Evolutionary conservation across 306 rosid genomes (phyloP), one percentile per base, ranked within the genome.

Genomic region (Gleditsia sinensis): DNA sequence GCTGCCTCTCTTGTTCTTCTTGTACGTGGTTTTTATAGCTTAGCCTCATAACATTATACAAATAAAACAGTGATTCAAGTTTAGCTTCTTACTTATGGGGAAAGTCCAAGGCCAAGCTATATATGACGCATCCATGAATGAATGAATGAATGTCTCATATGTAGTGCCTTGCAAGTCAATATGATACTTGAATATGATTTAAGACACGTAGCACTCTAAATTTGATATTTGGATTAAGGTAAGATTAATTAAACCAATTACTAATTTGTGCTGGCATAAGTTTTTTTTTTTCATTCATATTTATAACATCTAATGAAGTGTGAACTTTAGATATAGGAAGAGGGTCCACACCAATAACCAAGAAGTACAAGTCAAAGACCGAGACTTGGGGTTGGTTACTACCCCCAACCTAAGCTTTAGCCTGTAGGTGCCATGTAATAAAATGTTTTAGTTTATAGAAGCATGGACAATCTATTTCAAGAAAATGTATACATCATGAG

Each of bases 281-380:
- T 28, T n/a, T 68, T 9, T 4, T 43, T 49, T 19, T 11, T 4
- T 0, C 13, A 6, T 68, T 54, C 6, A 43, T 43, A 3, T 43
- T 16, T 5, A 13, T 59, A 59, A 32, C 21, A 1, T 13, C 14
- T 60, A 46, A 53, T 62, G 62, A 45, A 45, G 74, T 71, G 56
- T 61, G 54, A 42, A 50, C 59, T 59, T 10, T 21, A 40, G 79
- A 24, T 7, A 67, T 33, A 46, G 2, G 72, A 55, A 30, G 71
- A 74, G 74, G 75, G 79, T 75, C 83, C 75, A 71, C 72, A 66
- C 71, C 74, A 79, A 74, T 83, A 63, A 62, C 56, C 67, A 70
- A 82, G 85, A 76, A 77, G 69, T 20, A 57, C 68, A 80, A 80
- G 91, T 89, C 91, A 85, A 89, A 81, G 54, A 55, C 80, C 61